Conservation (phyloP, 441 rosid genomes). For the Populus trichocarpa region DNA sequence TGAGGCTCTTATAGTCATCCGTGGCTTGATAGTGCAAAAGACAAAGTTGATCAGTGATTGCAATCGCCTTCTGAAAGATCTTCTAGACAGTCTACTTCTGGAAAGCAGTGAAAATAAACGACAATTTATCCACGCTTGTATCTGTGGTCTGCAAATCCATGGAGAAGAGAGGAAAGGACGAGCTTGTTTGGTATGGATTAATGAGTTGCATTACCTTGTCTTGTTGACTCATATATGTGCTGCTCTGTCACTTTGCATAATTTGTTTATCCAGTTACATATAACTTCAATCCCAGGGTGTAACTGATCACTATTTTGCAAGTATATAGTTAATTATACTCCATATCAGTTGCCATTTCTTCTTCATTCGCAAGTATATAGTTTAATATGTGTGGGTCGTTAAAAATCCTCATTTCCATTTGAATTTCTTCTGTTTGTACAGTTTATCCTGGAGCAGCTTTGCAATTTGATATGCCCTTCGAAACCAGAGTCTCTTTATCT, state of each 20-base stretch:
- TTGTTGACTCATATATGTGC: no score
- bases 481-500: slow-evolving; percentile 54
- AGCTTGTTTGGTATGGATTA: slow-evolving; percentile 41
- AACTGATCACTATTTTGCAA: no score
- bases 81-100: slow-evolving; percentile 93
- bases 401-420: no score
- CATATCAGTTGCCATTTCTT: no score
- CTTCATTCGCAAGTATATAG: no score
- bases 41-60: slow-evolving; percentile 98
- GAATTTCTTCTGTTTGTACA: no score
- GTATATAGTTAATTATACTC: no score
- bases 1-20: slow-evolving; percentile 97
- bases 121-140: slow-evolving; percentile 96
- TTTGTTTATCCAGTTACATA: no score
- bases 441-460: slow-evolving; percentile 99
- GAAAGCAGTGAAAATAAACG: slow-evolving; percentile 98
- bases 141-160: slow-evolving; percentile 92
- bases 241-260: no score
- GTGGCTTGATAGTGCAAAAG: slow-evolving; percentile 98
- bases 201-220: no score
- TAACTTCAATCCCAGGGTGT: no score
- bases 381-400: no score
- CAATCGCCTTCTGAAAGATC: slow-evolving; percentile 91
- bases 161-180: slow-evolving; percentile 90
- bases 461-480: slow-evolving; percentile 98